phyloP scores from a whole-genome alignment of 1,284 basidiomycete species.

The Ustilago tritici region DNA sequence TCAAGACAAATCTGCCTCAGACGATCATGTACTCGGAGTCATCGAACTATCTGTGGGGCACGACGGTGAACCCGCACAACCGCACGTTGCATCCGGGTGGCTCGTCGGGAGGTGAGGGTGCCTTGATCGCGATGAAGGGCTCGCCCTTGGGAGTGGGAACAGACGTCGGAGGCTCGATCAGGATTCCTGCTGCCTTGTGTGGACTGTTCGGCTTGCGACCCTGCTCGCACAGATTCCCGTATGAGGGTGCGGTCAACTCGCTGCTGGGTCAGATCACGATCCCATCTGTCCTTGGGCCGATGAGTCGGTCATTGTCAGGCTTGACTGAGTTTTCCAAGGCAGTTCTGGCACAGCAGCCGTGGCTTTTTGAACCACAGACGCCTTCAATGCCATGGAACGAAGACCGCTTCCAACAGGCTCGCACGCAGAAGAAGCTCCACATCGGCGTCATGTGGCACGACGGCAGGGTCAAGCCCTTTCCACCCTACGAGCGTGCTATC shows the following conservation, averaged over 20 bases:
- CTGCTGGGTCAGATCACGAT: constrained; percentile 76
- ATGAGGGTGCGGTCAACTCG: constrained; percentile 72
- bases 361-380: constrained; percentile 78
- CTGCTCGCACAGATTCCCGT: constrained; percentile 79
- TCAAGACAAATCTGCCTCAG: constrained; percentile 74
- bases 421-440: constrained; percentile 41
- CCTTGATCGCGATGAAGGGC: constrained; percentile 75
- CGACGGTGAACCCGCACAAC: constrained; percentile 78
- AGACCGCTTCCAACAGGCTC: constrained; percentile 73
- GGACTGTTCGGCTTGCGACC: constrained; percentile 80
- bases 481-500: constrained; percentile 70
- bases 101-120: constrained; percentile 78
- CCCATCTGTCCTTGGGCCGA: constrained; percentile 79
- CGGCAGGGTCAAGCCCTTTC: constrained; percentile 69
- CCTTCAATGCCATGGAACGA: constrained; percentile 77
- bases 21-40: constrained; percentile 57
- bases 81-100: constrained; percentile 73
- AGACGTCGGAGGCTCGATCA: constrained; percentile 77
- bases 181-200: constrained; percentile 78
- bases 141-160: constrained; percentile 76
- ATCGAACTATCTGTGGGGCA: constrained; percentile 76
- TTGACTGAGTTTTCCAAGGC: constrained; percentile 77
- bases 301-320: constrained; percentile 75
- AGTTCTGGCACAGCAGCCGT: constrained; percentile 76
- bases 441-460: constrained; percentile 71